These are phyloP conservation scores for Clonostachys solani DNA, from an alignment of 2,329 filamentous ascomycete genomes.

Conservation along the genomic window DNA sequence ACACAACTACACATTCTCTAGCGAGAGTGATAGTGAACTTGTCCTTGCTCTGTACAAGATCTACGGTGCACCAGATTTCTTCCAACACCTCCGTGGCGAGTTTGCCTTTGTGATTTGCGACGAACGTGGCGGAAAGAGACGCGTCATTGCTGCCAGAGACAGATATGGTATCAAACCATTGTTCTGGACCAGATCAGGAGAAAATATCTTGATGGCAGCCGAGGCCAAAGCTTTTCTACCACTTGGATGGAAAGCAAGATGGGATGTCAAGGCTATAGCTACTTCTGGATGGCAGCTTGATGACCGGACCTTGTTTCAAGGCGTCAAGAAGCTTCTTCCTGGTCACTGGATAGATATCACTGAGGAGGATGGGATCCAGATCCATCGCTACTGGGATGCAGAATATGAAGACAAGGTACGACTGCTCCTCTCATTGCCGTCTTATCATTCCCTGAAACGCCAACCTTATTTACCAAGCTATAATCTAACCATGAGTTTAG, in stretches of 20 bases:
- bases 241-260: constrained; percentile 45
- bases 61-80: constrained; percentile 30
- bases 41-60: constrained; percentile 46
- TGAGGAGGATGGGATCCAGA: constrained; percentile 24
- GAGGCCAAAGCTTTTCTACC: constrained; percentile 50
- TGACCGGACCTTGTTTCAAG: constrained; percentile 42
- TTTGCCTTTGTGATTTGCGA: constrained; percentile 51
- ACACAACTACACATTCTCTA: constrained; percentile 35
- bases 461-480: neutral
- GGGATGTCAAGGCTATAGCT: constrained; percentile 42
- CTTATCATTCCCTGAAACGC: neutral
- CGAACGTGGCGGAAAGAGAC: constrained; percentile 19
- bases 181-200: constrained; percentile 36
- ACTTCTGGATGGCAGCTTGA: constrained; percentile 37
- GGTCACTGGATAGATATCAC: constrained; percentile 35
- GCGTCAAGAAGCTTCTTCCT: constrained; percentile 36
- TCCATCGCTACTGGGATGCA: constrained; percentile 47
- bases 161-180: constrained; percentile 55
- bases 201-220: constrained; percentile 39
- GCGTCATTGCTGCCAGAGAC: constrained; percentile 44
- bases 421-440: neutral
- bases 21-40: constrained; percentile 45
- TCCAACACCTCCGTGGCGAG: constrained; percentile 44
- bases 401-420: constrained; percentile 46
- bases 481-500: constrained; percentile 5